Evolutionary conservation across 257 asterid species (phyloP).

Genomic region (Solanum neorickii): DNA sequence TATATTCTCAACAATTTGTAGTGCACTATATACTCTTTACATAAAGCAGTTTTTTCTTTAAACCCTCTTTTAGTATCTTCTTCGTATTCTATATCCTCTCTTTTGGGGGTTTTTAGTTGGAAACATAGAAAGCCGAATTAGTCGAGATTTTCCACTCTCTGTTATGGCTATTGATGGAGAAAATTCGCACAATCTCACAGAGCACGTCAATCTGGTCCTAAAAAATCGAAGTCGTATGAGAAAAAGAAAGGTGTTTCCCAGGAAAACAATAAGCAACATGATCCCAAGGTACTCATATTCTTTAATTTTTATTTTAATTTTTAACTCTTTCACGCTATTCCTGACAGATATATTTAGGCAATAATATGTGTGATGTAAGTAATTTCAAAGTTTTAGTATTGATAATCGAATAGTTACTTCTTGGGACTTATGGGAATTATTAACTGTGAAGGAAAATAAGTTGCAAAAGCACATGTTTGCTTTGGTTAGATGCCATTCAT

Average conservation of each 20-base stretch:
- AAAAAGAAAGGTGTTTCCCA: constrained; percentile 14
- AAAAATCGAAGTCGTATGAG: constrained; percentile 47
- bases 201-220: constrained; percentile 54
- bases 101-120: not conserved
- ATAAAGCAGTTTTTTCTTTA: not conserved
- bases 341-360: not conserved
- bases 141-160: not conserved
- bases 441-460: constrained; percentile 60
- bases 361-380: not conserved
- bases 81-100: not conserved
- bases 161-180: constrained; percentile 14
- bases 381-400: not conserved
- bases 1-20: not conserved
- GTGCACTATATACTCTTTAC: not conserved
- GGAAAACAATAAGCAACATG: constrained; percentile 33
- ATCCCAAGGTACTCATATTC: constrained; percentile 18
- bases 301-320: not conserved
- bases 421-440: constrained; percentile 38
- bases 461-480: constrained; percentile 24
- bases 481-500: not conserved
- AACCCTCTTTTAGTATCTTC: not conserved
- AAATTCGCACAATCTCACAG: constrained; percentile 69
- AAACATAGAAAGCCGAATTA: not conserved
- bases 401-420: not conserved
- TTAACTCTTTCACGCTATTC: not conserved